Evolutionary conservation across 2,329 filamentous ascomycete species (phyloP).

Genomic region (Xylaria sp.): DNA sequence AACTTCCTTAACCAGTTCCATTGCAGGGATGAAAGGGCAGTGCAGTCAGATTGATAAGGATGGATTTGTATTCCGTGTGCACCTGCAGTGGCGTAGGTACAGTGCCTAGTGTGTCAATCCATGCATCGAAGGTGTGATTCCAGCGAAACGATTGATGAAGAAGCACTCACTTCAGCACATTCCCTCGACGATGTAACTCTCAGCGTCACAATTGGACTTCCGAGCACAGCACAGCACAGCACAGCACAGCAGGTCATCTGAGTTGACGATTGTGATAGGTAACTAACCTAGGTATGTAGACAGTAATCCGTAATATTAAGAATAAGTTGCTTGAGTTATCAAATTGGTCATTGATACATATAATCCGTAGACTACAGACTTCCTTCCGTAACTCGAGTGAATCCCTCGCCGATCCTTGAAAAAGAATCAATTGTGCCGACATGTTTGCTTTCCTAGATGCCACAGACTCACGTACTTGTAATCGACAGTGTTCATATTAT

Average conservation of each 20-base stretch:
- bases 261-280: background rate
- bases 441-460: background rate
- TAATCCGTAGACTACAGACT: background rate
- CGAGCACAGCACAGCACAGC: too few relatives aligned
- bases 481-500: background rate
- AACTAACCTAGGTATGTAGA: background rate
- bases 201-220: too few relatives aligned
- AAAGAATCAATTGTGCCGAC: background rate
- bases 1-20: too few relatives aligned
- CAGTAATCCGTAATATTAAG: background rate
- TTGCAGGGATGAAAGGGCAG: too few relatives aligned
- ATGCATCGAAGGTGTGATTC: too few relatives aligned
- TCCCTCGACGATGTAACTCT: too few relatives aligned
- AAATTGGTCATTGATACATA: background rate
- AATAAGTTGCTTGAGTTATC: background rate
- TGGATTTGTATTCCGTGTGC: too few relatives aligned
- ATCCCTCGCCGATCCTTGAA: background rate
- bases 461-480: background rate
- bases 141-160: too few relatives aligned
- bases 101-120: too few relatives aligned
- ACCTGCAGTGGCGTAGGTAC: too few relatives aligned
- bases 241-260: background rate
- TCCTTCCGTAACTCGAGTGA: background rate
- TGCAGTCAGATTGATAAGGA: too few relatives aligned
- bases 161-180: too few relatives aligned